Conservation (phyloP, 2,329 filamentous ascomycete species). For the Fusarium udum region DNA sequence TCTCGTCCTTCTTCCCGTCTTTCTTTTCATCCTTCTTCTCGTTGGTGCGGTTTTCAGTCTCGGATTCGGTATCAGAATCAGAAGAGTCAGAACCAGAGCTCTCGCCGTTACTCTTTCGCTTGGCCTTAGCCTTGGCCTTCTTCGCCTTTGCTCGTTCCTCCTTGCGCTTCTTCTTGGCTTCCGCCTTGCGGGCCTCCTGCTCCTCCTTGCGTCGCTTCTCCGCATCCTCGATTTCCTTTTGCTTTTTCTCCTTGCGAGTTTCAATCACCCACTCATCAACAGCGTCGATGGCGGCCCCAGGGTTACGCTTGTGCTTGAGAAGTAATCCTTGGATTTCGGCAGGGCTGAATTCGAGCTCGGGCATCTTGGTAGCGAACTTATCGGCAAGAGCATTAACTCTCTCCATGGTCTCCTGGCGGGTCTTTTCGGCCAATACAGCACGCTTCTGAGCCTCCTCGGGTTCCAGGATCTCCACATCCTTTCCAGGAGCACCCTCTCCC, state of each 20-base stretch:
- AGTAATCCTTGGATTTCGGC: slow-evolving; percentile 70
- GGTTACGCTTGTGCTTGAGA: slow-evolving; percentile 64
- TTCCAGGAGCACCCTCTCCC: slow-evolving; percentile 33
- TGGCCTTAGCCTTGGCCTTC: slow-evolving; percentile 41
- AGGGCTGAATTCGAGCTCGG: slow-evolving; percentile 65
- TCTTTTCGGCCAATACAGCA: slow-evolving; percentile 44
- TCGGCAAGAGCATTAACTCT: slow-evolving; percentile 57
- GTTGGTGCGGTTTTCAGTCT: slow-evolving; percentile 35
- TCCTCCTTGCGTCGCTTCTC: slow-evolving; percentile 53
- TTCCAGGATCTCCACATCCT: slow-evolving; percentile 17
- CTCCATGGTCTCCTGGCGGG: slow-evolving; percentile 49
- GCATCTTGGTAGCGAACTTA: slow-evolving; percentile 61
- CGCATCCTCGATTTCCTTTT: slow-evolving; percentile 54
- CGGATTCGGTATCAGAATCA: slow-evolving; percentile 38
- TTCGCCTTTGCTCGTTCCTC: slow-evolving; percentile 39
- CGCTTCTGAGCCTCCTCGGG: slow-evolving; percentile 44
- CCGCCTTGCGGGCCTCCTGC: slow-evolving; percentile 45
- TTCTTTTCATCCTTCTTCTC: slow-evolving; percentile 34
- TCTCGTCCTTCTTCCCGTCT: slow-evolving; percentile 25
- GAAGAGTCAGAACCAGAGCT: slow-evolving; percentile 36
- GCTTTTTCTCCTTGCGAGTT: slow-evolving; percentile 59
- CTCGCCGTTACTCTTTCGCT: slow-evolving; percentile 35
- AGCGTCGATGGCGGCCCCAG: slow-evolving; percentile 58
- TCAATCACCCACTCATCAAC: slow-evolving; percentile 61
- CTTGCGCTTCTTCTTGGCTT: slow-evolving; percentile 44